Evolutionary conservation across 768 basidiomycete genomes (phyloP), one percentile per base, ranked within the genome.

Genomic region (Clitopilus passeckerianus): DNA sequence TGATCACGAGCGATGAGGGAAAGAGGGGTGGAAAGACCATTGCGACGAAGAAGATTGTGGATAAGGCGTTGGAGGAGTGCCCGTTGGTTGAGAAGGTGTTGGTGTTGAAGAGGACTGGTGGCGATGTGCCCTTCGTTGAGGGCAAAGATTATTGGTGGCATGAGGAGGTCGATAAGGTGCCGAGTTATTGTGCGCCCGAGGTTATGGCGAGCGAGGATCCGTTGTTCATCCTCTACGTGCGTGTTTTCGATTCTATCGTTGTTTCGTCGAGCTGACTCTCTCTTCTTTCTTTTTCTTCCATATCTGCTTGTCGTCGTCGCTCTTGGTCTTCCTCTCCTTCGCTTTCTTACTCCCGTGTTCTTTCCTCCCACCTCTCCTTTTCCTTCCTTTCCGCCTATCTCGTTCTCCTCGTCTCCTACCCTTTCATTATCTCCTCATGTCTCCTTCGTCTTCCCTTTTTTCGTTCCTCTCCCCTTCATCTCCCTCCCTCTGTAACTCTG

Each of bases 71-170:
- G 64, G 86, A 89, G 73, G 86, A 88, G 61, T 89, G 89, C 69
- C 93, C 94, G 1, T 67, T 75, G 5, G 94, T 98, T 59, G 89
- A 97, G 72, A 90, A 98, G 62, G 92, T 95, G 34, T 77, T 99
- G 56, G 94, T 99, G 3, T 80, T 98, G 54, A 82, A 82, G 72
- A 81, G 96, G 57, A 98, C 96, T 0, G 96, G 96, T 1, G 89
- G 82, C 59, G 75, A 86, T 58, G 86, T 97, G 16, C 78, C 87
- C 2, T 93, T 90, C 89, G 88, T 85, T 1, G 77, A 83, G 62
- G 95, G 92, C 1, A 77, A 95, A 46, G 96, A 99, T 71, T 80
- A 84, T 65, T 98, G 96, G 96, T 98, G 95, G 95, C 89, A 98
- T 67, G 95, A 98, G 73, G 93, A 95, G 75, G 80, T 81, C 24